These are phyloP conservation scores for Solanum okadae DNA, from an alignment of 257 asterid genomes.

Conservation along the genomic window DNA sequence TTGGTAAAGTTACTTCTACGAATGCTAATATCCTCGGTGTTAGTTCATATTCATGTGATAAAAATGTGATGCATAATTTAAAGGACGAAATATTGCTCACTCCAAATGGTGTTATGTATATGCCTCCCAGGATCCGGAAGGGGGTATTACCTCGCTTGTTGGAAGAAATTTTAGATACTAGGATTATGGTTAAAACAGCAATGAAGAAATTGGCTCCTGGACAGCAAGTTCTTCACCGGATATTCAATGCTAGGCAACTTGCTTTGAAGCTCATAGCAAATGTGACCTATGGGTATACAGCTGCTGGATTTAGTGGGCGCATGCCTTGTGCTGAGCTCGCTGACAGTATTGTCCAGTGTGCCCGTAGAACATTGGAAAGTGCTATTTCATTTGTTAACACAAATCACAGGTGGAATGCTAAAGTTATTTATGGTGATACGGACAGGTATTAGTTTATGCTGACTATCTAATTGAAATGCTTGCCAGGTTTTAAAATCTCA, in stretches of 20 bases:
- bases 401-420: conserved; percentile 74
- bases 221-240: conserved; percentile 69
- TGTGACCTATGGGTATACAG: conserved; percentile 96
- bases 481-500: neutral
- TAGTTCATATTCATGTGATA: conserved; percentile 61
- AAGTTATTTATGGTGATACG: conserved; percentile 90
- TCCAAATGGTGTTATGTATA: conserved; percentile 88
- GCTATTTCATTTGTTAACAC: conserved; percentile 80
- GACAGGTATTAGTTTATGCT: conserved; percentile 46
- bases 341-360: conserved; percentile 97
- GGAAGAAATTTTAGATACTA: conserved; percentile 86
- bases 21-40: conserved; percentile 62
- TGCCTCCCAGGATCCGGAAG: conserved; percentile 62
- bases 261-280: conserved; percentile 96
- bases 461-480: neutral
- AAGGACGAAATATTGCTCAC: conserved; percentile 59
- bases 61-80: conserved; percentile 28
- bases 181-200: conserved; percentile 96
- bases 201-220: conserved; percentile 75
- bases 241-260: conserved; percentile 87
- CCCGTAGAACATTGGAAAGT: conserved; percentile 81
- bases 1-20: conserved; percentile 62
- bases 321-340: conserved; percentile 99
- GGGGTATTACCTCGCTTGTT: conserved; percentile 86
- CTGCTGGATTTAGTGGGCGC: conserved; percentile 99